Percentiles rank a stretch among this genome's conserved stretches.
Evolutionary conservation across 345 rosid genomes (phyloP).

Genomic region (Cardamine occulta): DNA sequence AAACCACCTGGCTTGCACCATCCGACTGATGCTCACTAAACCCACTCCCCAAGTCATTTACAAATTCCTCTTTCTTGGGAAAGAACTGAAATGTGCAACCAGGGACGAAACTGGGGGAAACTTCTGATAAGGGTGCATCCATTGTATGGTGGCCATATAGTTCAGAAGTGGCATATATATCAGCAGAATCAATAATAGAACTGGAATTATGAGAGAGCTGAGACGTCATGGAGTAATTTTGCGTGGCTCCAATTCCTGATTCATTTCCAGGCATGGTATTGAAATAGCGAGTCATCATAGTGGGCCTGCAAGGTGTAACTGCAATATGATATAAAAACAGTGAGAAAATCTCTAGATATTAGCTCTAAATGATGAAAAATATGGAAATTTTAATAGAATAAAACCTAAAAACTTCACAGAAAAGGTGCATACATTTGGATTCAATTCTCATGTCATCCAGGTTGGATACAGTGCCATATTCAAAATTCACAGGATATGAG

Average conservation of each 20-base stretch:
- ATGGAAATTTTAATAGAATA: background rate
- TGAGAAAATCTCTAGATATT: constrained; percentile 4
- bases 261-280: constrained; percentile 32
- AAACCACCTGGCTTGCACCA: constrained; percentile 40
- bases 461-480: constrained; percentile 35
- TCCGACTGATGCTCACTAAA: constrained; percentile 42
- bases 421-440: constrained; percentile 45
- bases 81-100: constrained; percentile 24
- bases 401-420: constrained; percentile 17
- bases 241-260: constrained; percentile 23
- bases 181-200: constrained; percentile 37
- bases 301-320: constrained; percentile 46
- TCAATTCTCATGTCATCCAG: constrained; percentile 24
- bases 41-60: constrained; percentile 45
- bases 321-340: constrained; percentile 39
- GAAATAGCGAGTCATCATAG: constrained; percentile 36
- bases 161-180: constrained; percentile 33
- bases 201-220: constrained; percentile 47
- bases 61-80: constrained; percentile 38
- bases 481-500: constrained; percentile 25
- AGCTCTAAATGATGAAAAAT: background rate
- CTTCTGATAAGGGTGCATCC: constrained; percentile 27
- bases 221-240: constrained; percentile 27
- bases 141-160: constrained; percentile 34
- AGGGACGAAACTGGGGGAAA: constrained; percentile 23